These are phyloP conservation scores for Colletotrichum graminicola DNA, from an alignment of 2,329 filamentous ascomycete species.

Conservation along the genomic window DNA sequence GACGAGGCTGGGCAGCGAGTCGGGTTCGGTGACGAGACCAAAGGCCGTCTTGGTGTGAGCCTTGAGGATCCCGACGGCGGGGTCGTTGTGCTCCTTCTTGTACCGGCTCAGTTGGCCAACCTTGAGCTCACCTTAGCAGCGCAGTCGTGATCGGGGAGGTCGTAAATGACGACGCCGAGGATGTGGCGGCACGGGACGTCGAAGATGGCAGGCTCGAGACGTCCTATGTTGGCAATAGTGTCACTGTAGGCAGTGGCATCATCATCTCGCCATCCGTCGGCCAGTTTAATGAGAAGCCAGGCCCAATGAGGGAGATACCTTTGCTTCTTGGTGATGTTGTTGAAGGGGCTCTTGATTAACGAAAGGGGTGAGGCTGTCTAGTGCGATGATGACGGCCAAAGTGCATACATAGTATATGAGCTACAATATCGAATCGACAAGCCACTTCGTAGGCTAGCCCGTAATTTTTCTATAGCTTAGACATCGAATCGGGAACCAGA, in stretches of 20 bases:
- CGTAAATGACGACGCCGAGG: constrained; percentile 69
- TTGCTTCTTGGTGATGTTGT: constrained; percentile 43
- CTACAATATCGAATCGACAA: neutral
- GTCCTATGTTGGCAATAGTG: constrained; percentile 52
- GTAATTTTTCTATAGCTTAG: neutral
- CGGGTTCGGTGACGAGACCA: constrained; percentile 66
- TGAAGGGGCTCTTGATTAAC: neutral
- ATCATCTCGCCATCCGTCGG: neutral
- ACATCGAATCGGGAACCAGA: neutral
- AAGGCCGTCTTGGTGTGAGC: constrained; percentile 65
- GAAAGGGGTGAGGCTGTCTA: neutral
- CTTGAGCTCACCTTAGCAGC: constrained; percentile 69
- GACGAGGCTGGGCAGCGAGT: constrained; percentile 72
- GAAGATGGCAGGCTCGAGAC: constrained; percentile 52
- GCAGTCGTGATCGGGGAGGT: constrained; percentile 74
- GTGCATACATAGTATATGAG: too few relatives aligned
- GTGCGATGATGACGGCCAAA: neutral
- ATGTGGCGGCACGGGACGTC: constrained; percentile 55
- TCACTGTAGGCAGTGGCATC: too few relatives aligned
- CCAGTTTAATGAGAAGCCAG: constrained; percentile 52
- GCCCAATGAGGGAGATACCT: constrained; percentile 48
- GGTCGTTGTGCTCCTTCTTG: constrained; percentile 57
- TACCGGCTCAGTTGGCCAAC: constrained; percentile 63
- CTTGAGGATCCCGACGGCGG: constrained; percentile 65
- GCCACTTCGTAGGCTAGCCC: neutral